Conservation (phyloP, 2,329 filamentous ascomycete species). For the Aphanoascus verrucosus region DNA sequence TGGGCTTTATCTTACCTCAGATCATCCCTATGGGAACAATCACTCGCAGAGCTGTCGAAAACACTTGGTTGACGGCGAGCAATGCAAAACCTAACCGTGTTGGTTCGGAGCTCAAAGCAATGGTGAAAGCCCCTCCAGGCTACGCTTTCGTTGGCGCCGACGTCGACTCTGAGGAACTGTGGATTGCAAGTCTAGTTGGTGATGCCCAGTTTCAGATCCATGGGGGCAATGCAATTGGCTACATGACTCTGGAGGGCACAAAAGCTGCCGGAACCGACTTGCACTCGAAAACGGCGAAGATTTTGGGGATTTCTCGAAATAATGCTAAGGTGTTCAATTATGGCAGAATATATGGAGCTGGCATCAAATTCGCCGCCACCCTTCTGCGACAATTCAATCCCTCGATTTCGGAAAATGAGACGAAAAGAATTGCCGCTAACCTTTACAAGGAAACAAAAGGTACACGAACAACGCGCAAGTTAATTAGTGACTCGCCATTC, state of each 20-base stretch:
- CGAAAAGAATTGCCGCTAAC: slow-evolving; percentile 61
- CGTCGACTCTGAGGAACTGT: slow-evolving; percentile 93
- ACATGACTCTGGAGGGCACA: slow-evolving; percentile 96
- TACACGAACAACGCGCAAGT: slow-evolving; percentile 64
- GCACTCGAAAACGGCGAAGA: slow-evolving; percentile 84
- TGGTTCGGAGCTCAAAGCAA: slow-evolving; percentile 91
- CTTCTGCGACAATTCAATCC: slow-evolving; percentile 92
- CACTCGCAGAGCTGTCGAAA: slow-evolving; percentile 86
- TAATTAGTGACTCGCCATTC: slow-evolving; percentile 63
- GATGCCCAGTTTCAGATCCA: slow-evolving; percentile 92
- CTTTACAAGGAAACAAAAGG: slow-evolving; percentile 89
- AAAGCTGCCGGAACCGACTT: slow-evolving; percentile 90
- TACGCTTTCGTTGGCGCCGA: slow-evolving; percentile 94
- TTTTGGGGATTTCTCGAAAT: slow-evolving; percentile 86
- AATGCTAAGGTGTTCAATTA: slow-evolving; percentile 98
- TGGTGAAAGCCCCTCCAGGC: slow-evolving; percentile 83
- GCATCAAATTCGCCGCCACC: slow-evolving; percentile 82
- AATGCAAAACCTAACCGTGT: slow-evolving; percentile 95
- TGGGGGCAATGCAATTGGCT: slow-evolving; percentile 92
- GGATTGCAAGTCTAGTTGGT: slow-evolving; percentile 92
- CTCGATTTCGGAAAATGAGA: slow-evolving; percentile 65
- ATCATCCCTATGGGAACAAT: slow-evolving; percentile 98
- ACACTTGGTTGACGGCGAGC: slow-evolving; percentile 94
- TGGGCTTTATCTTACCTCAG: slow-evolving; percentile 89
- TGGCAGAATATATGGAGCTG: slow-evolving; percentile 96